Conservation (phyloP, 2,329 filamentous ascomycete genomes). For the Sclerotinia subarctica region DNA sequence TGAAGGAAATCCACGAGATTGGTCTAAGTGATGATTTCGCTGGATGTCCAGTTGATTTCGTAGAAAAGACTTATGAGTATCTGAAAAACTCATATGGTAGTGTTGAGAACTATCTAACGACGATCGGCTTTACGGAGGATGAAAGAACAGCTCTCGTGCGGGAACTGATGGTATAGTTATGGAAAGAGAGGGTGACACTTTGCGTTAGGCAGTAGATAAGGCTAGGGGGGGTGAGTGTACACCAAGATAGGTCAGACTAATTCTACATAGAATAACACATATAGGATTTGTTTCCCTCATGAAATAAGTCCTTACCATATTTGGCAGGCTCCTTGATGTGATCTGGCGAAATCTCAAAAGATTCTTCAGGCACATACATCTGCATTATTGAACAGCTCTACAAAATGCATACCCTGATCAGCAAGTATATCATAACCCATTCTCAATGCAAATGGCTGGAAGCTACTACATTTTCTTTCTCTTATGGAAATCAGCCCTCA, state of each 20-base stretch:
- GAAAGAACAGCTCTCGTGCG: conserved; percentile 25
- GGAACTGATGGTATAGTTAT: not conserved
- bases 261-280: not conserved
- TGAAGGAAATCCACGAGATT: conserved; percentile 66
- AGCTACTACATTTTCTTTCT: not conserved
- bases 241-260: not conserved
- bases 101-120: conserved; percentile 60
- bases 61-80: conserved; percentile 55
- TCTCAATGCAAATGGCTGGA: too few species aligned
- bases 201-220: not conserved
- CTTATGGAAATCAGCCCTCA: not conserved
- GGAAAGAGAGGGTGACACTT: not conserved
- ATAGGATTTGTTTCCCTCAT: not conserved
- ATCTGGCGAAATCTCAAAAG: not conserved
- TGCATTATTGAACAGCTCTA: not conserved
- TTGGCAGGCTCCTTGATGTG: not conserved
- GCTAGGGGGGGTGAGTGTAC: not conserved
- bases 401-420: not conserved
- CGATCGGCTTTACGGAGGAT: conserved; percentile 54
- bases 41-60: conserved; percentile 61
- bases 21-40: conserved; percentile 74
- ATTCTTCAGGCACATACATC: not conserved
- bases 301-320: not conserved
- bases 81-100: conserved; percentile 63
- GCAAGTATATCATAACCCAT: not conserved